Evolutionary conservation across 2,329 filamentous ascomycete genomes (phyloP), one percentile per base, ranked within the genome.

Genomic region (Amauroascus verrucosus): DNA sequence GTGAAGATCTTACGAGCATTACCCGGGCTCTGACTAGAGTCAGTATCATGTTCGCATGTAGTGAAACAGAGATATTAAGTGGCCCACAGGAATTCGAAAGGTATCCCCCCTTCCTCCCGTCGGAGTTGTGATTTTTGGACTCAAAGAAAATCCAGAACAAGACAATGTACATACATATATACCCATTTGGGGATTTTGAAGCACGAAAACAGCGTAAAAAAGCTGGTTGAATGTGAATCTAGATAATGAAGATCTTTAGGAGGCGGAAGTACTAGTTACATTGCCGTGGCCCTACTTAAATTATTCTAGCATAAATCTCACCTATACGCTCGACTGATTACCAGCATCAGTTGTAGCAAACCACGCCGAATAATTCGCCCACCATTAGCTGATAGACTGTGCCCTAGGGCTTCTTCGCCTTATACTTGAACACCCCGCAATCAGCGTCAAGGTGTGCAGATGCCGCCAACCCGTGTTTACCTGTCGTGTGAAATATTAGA

Each of bases 151-250:
- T 13, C 8, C 11, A 18, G 14, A 48, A 9, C 33, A 33, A 14
- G 9, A 43, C 24, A 44, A 24, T 51, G 48, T 51, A 51, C 38
- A 51, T 44, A 50, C n/a, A n/a, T n/a, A n/a, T n/a, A n/a, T n/a
- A n/a, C n/a, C n/a, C n/a, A 16, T 22, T 51, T 33, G 48, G 43
- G 35, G 28, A 44, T n/a, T n/a, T n/a, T 35, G n/a, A 26, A 8
- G 35, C 26, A 24, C 28, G 16, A 43, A 43, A 41, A 3, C 47
- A 50, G 24, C 11, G 16, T n/a, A 28, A 18, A 14, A 32, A 20
- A 30, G 16, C 11, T 30, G 38, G 35, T 13, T 18, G 13, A 41
- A 13, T 41, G 3, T 41, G 18, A 41, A 18, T 24, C 22, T 14
- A 18, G 38, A 18, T 13, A 22, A 41, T 24, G 2, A 24, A 41